A percentile compares a stretch with the other conserved stretches of the same genome.
Conservation (phyloP, 192 early-diverging fungal species). For the Dissophora ornata region DNA sequence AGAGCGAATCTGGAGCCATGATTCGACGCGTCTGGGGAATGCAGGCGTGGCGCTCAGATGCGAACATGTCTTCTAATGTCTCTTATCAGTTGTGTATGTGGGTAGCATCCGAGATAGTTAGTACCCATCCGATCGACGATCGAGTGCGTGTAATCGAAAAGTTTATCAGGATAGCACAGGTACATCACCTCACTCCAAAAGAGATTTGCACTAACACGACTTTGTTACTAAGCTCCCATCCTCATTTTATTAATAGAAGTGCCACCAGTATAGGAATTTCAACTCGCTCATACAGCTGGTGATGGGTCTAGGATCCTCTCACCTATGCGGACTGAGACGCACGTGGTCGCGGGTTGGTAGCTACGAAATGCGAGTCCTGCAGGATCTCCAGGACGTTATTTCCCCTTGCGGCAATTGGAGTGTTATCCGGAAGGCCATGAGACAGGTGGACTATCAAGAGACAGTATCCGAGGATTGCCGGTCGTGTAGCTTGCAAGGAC, state of each 20-base stretch:
- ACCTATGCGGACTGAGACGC: constrained; percentile 59
- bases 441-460: constrained; percentile 41
- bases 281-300: constrained; percentile 68
- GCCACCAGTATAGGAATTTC: constrained; percentile 65
- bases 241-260: constrained; percentile 55
- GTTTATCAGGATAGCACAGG: constrained; percentile 71
- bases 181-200: constrained; percentile 7
- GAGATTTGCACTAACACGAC: no score
- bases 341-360: constrained; percentile 64
- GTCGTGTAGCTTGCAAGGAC: constrained; percentile 2
- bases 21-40: no score
- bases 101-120: constrained; percentile 68
- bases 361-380: constrained; percentile 57
- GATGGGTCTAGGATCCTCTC: constrained; percentile 66
- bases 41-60: no score
- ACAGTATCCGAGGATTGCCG: not conserved
- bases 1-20: not conserved
- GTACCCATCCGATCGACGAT: constrained; percentile 53
- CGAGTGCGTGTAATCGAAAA: constrained; percentile 70
- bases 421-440: constrained; percentile 65
- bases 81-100: constrained; percentile 58
- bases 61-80: no score
- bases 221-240: not conserved
- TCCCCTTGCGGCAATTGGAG: constrained; percentile 70
- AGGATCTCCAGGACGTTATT: constrained; percentile 63